Evolutionary conservation across 192 early-diverging fungal species (phyloP), one percentile per base, ranked within the genome.

Genomic region (Coemansia erecta): DNA sequence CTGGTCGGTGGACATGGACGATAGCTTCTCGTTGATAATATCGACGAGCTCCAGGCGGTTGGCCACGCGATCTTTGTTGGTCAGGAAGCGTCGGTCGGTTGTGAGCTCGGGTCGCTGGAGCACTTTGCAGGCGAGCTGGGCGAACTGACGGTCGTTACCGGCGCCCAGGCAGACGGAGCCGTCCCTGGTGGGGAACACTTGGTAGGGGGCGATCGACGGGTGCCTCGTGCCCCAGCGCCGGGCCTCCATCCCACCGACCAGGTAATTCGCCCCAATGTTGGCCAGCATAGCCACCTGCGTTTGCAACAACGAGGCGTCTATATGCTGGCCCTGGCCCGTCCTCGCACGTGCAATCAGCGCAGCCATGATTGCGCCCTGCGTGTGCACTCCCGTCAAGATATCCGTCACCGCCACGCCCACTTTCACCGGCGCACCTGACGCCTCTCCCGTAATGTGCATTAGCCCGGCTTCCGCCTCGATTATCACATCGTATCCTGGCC

Each of bases 401-500:
- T 89, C 88, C 47, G 92, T 96, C n/a, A 98, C 92, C 0, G 95
- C 95, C 0, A 98, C 95, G 39, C 95, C 95, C 1, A 95, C 91
- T 67, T 98, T 98, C 46, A 95, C 95, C 0, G 94, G 94, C 42
- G 77, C 45, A 0, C 93, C 88, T 63, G 84, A 70, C 21, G 82
- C 81, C 60, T 95, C 93, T 14, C 93, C 95, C 5, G 95, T 98
- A 37, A 98, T 98, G 66, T 94, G 86, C 94, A 98, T 98, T 24
- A 98, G 55, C 17, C 95, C 95, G 17, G 90, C 94, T 66, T 95
- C 92, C 8, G 86, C 90, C 72, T 92, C 88, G 37, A 90, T 85
- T 62, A 92, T 89, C 35, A 91, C 92, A 83, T 95, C 95, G 64
- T 98, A 95, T 7, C 95, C 95, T 7, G 94, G 84, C 48, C 83